A percentile compares a stretch with the other conserved stretches of the same genome.
These are phyloP conservation scores for Gremmenia infestans DNA, from an alignment of 2,329 filamentous ascomycete genomes.

Conservation along the genomic window DNA sequence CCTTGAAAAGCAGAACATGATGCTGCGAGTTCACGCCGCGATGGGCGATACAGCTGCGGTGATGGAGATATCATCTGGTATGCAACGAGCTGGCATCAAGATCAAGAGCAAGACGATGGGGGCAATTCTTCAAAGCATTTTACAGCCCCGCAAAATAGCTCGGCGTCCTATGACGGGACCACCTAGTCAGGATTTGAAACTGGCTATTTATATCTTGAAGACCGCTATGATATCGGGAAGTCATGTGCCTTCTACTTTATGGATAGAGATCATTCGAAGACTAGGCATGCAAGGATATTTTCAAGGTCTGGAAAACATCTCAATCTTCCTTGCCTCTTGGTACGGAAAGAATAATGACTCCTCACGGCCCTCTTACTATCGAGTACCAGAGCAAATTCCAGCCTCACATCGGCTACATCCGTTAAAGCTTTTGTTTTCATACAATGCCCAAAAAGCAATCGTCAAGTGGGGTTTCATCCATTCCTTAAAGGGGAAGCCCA, in stretches of 20 bases:
- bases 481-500: neutral
- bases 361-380: slow-evolving; percentile 6
- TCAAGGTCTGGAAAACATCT: slow-evolving; percentile 46
- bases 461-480: slow-evolving; percentile 45
- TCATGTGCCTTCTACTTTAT: slow-evolving; percentile 39
- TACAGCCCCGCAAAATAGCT: slow-evolving; percentile 35
- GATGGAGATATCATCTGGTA: slow-evolving; percentile 36
- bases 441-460: slow-evolving; percentile 40
- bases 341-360: slow-evolving; percentile 27
- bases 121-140: slow-evolving; percentile 35
- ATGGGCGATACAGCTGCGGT: slow-evolving; percentile 31
- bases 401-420: slow-evolving; percentile 27
- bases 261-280: slow-evolving; percentile 55
- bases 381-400: slow-evolving; percentile 12
- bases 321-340: slow-evolving; percentile 41
- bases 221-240: slow-evolving; percentile 41
- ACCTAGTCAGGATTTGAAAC: slow-evolving; percentile 27
- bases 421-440: slow-evolving; percentile 38
- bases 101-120: slow-evolving; percentile 41
- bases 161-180: slow-evolving; percentile 13
- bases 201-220: slow-evolving; percentile 41
- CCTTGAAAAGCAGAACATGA: slow-evolving; percentile 41
- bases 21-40: slow-evolving; percentile 37
- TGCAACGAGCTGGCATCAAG: slow-evolving; percentile 40
- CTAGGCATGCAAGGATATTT: slow-evolving; percentile 52